Percentiles rank a stretch among this genome's conserved stretches.
Evolutionary conservation across 805 yeast species (phyloP).

Genomic region (Suhomyces vadensis): DNA sequence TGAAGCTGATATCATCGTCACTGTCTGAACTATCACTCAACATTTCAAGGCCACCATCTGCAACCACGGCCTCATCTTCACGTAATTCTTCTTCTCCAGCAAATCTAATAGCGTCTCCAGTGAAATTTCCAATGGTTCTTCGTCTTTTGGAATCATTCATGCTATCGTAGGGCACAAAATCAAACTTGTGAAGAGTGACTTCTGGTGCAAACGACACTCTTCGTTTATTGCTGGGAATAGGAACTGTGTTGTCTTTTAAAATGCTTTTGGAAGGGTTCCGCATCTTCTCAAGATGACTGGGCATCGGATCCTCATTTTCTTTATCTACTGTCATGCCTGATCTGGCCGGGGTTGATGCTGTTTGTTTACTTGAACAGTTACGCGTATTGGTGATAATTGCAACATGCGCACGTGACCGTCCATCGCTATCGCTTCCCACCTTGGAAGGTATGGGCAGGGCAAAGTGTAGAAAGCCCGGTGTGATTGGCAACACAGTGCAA

Average conservation of each 20-base stretch:
- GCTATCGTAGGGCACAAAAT: conserved; percentile 26
- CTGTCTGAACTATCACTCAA: conserved; percentile 29
- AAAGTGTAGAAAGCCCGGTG: no score
- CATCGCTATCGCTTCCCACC: no score
- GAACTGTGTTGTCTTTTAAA: conserved; percentile 25
- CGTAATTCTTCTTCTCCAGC: not conserved
- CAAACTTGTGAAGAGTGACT: conserved; percentile 63
- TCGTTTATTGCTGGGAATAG: conserved; percentile 33
- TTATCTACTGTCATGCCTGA: conserved; percentile 3
- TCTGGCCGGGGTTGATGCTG: not conserved
- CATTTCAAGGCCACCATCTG: conserved; percentile 17
- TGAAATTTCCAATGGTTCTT: conserved; percentile 28
- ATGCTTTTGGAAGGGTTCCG: conserved; percentile 20
- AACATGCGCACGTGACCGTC: not conserved
- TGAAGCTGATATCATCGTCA: conserved; percentile 10
- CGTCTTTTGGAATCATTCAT: conserved; percentile 21
- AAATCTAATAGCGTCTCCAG: not conserved
- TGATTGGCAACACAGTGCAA: no score
- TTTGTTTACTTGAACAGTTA: not conserved
- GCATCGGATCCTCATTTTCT: conserved; percentile 7
- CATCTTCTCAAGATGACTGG: conserved; percentile 8
- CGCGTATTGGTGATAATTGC: conserved; percentile 5
- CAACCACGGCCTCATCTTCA: not conserved
- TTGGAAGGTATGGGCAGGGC: no score
- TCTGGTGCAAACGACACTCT: conserved; percentile 80